A percentile compares a stretch with the other conserved stretches of the same genome.
These are phyloP conservation scores for Xylaria sp. DNA, from an alignment of 2,329 filamentous ascomycete species.

Conservation along the genomic window DNA sequence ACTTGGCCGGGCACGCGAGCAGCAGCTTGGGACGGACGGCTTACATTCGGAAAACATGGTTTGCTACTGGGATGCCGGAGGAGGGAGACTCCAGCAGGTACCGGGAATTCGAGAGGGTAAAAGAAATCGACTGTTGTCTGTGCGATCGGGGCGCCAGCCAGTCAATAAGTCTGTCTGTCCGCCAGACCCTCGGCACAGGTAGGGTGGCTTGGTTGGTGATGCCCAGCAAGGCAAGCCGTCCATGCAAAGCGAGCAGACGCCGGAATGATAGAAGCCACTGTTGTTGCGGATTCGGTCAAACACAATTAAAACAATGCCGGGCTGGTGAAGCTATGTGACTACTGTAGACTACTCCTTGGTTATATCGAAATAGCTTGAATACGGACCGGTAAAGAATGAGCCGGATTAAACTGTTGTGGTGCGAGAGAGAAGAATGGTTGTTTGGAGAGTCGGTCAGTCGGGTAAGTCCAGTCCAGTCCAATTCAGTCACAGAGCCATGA, in stretches of 20 bases:
- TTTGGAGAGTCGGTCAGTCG: conserved; percentile 14
- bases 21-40: conserved; percentile 50
- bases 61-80: conserved; percentile 41
- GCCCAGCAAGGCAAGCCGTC: conserved; percentile 32
- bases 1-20: conserved; percentile 13
- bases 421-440: conserved; percentile 15
- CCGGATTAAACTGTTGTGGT: conserved; percentile 4
- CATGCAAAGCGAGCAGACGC: conserved; percentile 21
- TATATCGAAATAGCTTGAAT: conserved; percentile 6
- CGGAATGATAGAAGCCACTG: conserved; percentile 2
- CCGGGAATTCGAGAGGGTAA: conserved; percentile 29
- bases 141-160: conserved; percentile 20
- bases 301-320: background rate
- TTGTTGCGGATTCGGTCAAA: conserved; percentile 6
- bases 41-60: conserved; percentile 90
- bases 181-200: conserved; percentile 26
- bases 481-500: conserved; percentile 11
- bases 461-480: background rate
- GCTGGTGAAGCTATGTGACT: conserved; percentile 21
- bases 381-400: conserved; percentile 18
- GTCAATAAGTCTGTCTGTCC: conserved; percentile 13
- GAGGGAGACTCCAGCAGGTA: conserved; percentile 48
- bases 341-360: conserved; percentile 18
- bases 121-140: conserved; percentile 30
- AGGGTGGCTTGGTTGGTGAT: conserved; percentile 23